Conservation (phyloP, 169 alveolate species). For the Cryptosporidium canis region DNA sequence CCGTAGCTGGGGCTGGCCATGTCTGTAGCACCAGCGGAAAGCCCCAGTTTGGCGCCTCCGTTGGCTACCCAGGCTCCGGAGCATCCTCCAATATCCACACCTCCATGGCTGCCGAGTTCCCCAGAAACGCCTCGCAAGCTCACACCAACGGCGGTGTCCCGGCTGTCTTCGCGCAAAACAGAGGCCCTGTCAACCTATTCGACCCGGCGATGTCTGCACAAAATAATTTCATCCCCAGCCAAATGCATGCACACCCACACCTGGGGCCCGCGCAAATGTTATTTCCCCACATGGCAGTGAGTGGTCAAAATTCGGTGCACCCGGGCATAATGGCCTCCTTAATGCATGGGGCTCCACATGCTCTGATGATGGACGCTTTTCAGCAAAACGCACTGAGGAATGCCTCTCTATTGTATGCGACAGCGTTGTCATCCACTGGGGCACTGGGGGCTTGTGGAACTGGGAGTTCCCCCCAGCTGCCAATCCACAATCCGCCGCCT, state of each 20-base stretch:
- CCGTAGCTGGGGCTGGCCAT: background rate
- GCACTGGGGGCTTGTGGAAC: background rate
- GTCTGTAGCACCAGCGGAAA: background rate
- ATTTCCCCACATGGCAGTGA: background rate
- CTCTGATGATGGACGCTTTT: conserved; percentile 8
- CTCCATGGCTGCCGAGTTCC: background rate
- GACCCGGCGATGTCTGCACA: background rate
- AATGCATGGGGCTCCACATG: background rate
- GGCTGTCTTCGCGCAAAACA: background rate
- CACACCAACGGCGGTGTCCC: background rate
- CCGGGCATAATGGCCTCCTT: background rate
- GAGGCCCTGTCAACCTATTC: background rate
- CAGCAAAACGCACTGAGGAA: conserved; percentile 13
- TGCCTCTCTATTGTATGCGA: conserved; percentile 38
- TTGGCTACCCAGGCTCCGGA: background rate
- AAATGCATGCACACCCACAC: conserved; percentile 4
- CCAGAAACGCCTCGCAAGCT: background rate
- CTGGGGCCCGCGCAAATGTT: conserved; percentile 4
- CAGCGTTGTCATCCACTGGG: conserved; percentile 7
- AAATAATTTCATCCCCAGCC: background rate
- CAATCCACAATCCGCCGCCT: background rate
- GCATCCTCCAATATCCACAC: background rate
- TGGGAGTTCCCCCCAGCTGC: background rate
- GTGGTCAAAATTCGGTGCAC: background rate
- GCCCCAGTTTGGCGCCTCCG: background rate